A percentile compares a stretch with the other conserved stretches of the same genome.
phyloP scores from a whole-genome alignment of 768 basidiomycete species.

The Hemileccinum rubropunctum region DNA sequence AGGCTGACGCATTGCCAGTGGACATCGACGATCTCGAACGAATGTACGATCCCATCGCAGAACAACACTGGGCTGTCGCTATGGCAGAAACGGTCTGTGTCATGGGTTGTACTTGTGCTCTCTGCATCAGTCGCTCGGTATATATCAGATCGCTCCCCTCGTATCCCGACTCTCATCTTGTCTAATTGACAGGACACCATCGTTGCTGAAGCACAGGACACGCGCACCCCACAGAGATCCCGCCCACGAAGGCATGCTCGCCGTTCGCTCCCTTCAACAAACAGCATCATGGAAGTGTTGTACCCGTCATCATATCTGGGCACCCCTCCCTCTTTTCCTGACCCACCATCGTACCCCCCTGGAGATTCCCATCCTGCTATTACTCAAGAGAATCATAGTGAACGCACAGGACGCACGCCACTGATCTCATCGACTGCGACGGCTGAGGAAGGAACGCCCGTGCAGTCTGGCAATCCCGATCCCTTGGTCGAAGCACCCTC shows the following conservation, averaged over 20 bases:
- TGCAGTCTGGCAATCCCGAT: neutral
- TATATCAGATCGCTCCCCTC: neutral
- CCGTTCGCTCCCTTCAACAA: conserved; percentile 18
- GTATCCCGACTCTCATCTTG: conserved; percentile 1
- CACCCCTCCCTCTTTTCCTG: conserved; percentile 6
- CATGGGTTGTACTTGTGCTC: conserved; percentile 7
- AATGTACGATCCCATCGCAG: neutral
- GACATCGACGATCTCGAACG: neutral
- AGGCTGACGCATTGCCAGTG: conserved; percentile 2
- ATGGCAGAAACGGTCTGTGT: conserved; percentile 10
- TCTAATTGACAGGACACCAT: conserved; percentile 7
- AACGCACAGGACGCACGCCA: neutral
- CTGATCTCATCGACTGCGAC: neutral
- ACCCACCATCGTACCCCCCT: conserved; percentile 20
- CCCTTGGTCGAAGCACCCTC: conserved; percentile 4
- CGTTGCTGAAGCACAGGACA: neutral
- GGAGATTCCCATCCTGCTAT: neutral
- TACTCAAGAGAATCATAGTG: neutral
- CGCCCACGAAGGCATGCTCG: conserved; percentile 3
- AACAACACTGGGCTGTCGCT: conserved; percentile 12
- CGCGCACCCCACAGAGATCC: conserved; percentile 1
- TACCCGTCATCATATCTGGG: conserved; percentile 20
- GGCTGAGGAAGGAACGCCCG: neutral
- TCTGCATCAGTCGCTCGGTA: conserved; percentile 8
- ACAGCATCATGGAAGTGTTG: conserved; percentile 23